phyloP scores from a whole-genome alignment of 805 yeast species.

The Myxozyma lipomycoides region DNA sequence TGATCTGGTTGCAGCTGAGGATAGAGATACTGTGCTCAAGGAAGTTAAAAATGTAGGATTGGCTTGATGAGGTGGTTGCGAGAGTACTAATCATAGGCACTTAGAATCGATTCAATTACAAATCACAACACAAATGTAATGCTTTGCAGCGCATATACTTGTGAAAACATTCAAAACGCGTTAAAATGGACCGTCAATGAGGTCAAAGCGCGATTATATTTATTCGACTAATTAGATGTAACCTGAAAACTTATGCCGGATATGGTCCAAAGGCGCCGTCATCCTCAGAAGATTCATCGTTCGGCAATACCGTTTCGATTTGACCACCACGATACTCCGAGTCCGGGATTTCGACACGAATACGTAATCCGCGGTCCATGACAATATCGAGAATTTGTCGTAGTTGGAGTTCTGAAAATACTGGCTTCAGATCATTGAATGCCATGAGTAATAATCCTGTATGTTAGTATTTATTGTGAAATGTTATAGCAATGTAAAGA shows the following conservation, averaged over 20 bases:
- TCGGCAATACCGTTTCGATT: too few species aligned
- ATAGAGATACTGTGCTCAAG: conserved; percentile 15
- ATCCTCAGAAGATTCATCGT: conserved; percentile 1
- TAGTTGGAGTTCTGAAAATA: conserved; percentile 4
- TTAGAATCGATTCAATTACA: conserved; percentile 38
- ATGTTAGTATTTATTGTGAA: neutral
- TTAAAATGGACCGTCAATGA: conserved; percentile 46
- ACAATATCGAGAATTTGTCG: conserved; percentile 10
- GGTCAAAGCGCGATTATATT: conserved; percentile 40
- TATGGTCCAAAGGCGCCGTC: too few species aligned
- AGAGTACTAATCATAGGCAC: conserved; percentile 12
- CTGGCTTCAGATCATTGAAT: neutral
- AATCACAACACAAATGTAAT: conserved; percentile 44
- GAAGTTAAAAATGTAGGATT: conserved; percentile 14
- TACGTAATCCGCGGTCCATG: conserved; percentile 18
- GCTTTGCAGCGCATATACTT: conserved; percentile 50
- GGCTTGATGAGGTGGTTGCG: neutral
- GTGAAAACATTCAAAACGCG: conserved; percentile 41
- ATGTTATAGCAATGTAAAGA: neutral
- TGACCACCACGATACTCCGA: too few species aligned
- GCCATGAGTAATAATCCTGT: conserved; percentile 11
- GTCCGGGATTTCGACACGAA: conserved; percentile 15
- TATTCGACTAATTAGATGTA: conserved; percentile 23
- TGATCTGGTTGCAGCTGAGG: conserved; percentile 47
- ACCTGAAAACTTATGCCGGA: too few species aligned